phyloP scores from a whole-genome alignment of 106 monocot species.

The Xerophyta viscosa region DNA sequence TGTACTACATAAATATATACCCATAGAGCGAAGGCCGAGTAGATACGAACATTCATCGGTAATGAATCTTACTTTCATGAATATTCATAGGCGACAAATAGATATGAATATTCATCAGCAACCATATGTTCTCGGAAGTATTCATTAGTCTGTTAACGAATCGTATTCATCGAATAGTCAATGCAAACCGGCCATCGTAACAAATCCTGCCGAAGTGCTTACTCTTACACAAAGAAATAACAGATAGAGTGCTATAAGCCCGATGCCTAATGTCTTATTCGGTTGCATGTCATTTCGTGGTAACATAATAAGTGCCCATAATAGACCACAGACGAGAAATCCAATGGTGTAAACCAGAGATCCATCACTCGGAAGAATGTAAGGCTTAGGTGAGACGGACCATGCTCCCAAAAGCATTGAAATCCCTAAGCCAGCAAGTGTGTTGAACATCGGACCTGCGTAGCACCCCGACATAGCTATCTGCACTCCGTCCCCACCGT shows the following conservation, averaged over 20 bases:
- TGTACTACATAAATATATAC: no score
- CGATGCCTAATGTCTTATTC: conserved; percentile 24
- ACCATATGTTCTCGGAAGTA: not conserved
- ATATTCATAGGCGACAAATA: no score
- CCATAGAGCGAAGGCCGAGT: no score
- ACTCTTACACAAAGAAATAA: conserved; percentile 37
- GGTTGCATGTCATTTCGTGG: conserved; percentile 37
- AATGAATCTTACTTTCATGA: no score
- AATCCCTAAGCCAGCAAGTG: conserved; percentile 79
- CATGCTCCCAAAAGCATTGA: conserved; percentile 70
- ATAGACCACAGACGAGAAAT: conserved; percentile 38
- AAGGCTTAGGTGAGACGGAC: conserved; percentile 38
- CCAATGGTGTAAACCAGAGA: conserved; percentile 66
- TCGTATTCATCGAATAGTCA: not conserved
- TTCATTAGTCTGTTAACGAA: not conserved
- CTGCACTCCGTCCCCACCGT: conserved; percentile 83
- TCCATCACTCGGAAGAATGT: conserved; percentile 51
- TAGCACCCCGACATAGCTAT: conserved; percentile 98
- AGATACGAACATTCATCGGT: no score
- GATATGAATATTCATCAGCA: no score
- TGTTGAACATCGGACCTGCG: conserved; percentile 98
- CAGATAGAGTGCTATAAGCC: conserved; percentile 39
- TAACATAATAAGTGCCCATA: conserved; percentile 40
- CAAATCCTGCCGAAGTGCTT: conserved; percentile 13
- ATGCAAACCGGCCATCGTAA: conserved; percentile 18